Base-by-base conservation (phyloP, 805 yeast species). In the Kodamaea restingae region DNA sequence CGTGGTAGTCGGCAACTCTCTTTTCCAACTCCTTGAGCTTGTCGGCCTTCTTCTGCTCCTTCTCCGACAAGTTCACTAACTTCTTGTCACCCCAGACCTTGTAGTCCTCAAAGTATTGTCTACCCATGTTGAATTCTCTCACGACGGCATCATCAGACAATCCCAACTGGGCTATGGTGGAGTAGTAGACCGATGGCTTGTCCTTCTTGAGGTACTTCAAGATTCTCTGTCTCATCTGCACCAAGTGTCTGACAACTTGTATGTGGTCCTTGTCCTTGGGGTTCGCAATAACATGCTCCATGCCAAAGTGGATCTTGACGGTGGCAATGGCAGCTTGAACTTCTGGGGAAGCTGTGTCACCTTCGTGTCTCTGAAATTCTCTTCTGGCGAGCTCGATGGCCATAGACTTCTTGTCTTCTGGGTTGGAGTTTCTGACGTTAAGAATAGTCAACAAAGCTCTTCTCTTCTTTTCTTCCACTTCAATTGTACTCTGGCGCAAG, bases 261-360 rank as follows among this genome's bases (percentile, higher is more conserved):
- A 80, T 78, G 50, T 81, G 81, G 30, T 72, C 70, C 49, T 75
- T 68, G 64, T 91, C 98, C 58, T 88, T 84, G 48, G 79, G 81
- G 56, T 80, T 71, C 36, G 76, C 71, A 40, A 58, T 59, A 40
- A 84, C 73, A 55, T 90, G 96, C 32, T 77, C 74, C 67, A 86
- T 86, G 45, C 86, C 69, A 47, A 77, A 80, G 49, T 83, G 85
- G 50, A 93, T 87, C 53, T 78, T 77, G 35, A 87, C 81, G 0
- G 98, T 88, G 66, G 82, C 66, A 18, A 86, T 75, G 2, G 97
- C 98, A 2, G 98, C 96, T 63, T 90, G 97, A 18, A 90, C 96
- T 64, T 91, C 98, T 39, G 95, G 80, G 2, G 96, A 86, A 2
- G 95, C 97, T 1, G 96, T 86, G 59, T 93, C 98, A 39, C 95